phyloP scores from a whole-genome alignment of 2,329 filamentous ascomycete genomes.

The Hymenotorrendiella dingleyae region DNA sequence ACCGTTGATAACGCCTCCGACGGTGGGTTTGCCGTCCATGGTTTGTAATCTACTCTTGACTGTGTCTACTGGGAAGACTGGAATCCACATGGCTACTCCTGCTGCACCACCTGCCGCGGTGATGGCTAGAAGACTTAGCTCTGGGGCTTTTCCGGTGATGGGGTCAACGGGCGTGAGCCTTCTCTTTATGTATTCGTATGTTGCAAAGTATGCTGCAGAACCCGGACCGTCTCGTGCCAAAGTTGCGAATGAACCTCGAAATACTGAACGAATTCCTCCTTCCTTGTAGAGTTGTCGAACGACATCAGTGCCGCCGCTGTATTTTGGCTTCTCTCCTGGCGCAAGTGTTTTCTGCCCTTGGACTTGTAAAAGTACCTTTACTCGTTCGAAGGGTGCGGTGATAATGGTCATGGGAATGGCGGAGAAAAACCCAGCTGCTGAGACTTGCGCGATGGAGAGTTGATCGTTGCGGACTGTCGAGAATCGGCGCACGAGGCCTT shows the following conservation, averaged over 20 bases:
- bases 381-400: slow-evolving; percentile 97
- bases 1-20: slow-evolving; percentile 72
- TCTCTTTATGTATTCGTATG: slow-evolving; percentile 94
- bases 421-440: slow-evolving; percentile 92
- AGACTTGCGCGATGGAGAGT: slow-evolving; percentile 81
- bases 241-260: slow-evolving; percentile 85
- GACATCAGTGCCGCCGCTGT: slow-evolving; percentile 81
- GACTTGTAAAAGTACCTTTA: slow-evolving; percentile 97
- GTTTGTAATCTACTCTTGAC: slow-evolving; percentile 93
- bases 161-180: slow-evolving; percentile 77
- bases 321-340: slow-evolving; percentile 88
- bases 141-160: slow-evolving; percentile 64
- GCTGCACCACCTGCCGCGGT: slow-evolving; percentile 83
- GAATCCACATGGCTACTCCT: slow-evolving; percentile 98
- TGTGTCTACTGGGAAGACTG: slow-evolving; percentile 95
- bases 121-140: slow-evolving; percentile 76
- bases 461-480: slow-evolving; percentile 62
- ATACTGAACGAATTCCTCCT: slow-evolving; percentile 85
- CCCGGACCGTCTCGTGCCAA: slow-evolving; percentile 91
- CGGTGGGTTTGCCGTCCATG: slow-evolving; percentile 75
- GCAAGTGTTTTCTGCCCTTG: slow-evolving; percentile 83
- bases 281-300: slow-evolving; percentile 89
- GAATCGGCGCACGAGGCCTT: slow-evolving; percentile 70
- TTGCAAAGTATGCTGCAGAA: slow-evolving; percentile 90
- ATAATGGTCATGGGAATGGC: slow-evolving; percentile 96